These are phyloP conservation scores for Schizothecium vesticola DNA, from an alignment of 495 filamentous ascomycete species.

Conservation along the genomic window DNA sequence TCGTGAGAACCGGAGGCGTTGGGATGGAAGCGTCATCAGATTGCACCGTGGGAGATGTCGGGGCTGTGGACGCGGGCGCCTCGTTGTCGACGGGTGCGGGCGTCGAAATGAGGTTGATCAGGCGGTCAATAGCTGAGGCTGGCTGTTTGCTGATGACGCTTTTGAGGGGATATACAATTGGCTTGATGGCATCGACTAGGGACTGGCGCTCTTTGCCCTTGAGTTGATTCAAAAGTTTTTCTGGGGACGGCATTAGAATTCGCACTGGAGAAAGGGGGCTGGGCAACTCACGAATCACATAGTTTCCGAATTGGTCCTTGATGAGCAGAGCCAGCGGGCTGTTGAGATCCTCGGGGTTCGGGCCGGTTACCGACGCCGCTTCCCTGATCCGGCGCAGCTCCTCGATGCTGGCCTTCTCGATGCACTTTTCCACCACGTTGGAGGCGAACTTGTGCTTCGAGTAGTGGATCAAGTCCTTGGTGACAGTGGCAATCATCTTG, in stretches of 20 bases:
- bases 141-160: slow-evolving; percentile 69
- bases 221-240: slow-evolving; percentile 17
- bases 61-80: slow-evolving; percentile 21
- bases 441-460: slow-evolving; percentile 97
- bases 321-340: slow-evolving; percentile 69
- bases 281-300: slow-evolving; percentile 81
- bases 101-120: slow-evolving; percentile 38
- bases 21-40: slow-evolving; percentile 49
- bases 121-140: slow-evolving; percentile 64
- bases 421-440: slow-evolving; percentile 95
- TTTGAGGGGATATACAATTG: slow-evolving; percentile 66
- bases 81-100: slow-evolving; percentile 10
- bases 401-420: slow-evolving; percentile 63
- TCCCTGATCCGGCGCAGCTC: slow-evolving; percentile 68
- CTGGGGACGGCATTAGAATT: slow-evolving; percentile 31
- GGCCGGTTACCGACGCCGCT: slow-evolving; percentile 52
- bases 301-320: slow-evolving; percentile 91
- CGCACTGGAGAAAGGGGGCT: neutral
- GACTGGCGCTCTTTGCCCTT: slow-evolving; percentile 50
- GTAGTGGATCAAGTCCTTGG: slow-evolving; percentile 60
- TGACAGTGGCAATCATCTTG: slow-evolving; percentile 68
- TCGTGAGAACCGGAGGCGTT: slow-evolving; percentile 57
- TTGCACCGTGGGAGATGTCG: slow-evolving; percentile 33
- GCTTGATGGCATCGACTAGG: slow-evolving; percentile 68
- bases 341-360: slow-evolving; percentile 50